Evolutionary conservation across 345 rosid species (phyloP), one percentile per base, ranked within the genome.

Genomic region (Bruguiera sexangula): DNA sequence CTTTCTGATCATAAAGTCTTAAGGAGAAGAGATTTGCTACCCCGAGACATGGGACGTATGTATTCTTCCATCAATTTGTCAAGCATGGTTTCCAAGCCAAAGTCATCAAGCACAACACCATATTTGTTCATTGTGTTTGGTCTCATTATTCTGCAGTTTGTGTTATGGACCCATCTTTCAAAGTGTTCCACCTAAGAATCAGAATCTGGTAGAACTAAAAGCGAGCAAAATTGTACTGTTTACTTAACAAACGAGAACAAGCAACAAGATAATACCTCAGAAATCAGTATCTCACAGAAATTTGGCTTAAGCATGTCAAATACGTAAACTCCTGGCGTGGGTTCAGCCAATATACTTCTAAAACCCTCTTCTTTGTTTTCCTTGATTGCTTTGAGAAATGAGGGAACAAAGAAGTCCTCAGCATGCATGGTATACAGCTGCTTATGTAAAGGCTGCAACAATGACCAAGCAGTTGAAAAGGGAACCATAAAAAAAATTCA

Each of bases 121-220:
- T 75, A 89, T 80, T 76, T 89, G 83, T 96, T 96, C 99, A 96
- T 84, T 1, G 97, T 96, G 85, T 89, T 92, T 34, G 97, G 99
- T 32, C 97, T 84, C 97, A 92, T 96, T 69, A 92, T 86, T 69
- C 85, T 74, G 86, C 84, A 82, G 73, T 77, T 86, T 69, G 87
- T 78, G 29, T 83, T 82, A 65, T 82, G 82, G 6, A 88, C 96
- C 95, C 99, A 96, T 69, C 78, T 88, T 79, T 89, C 96, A 76
- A 92, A 86, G 83, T 88, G 82, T 58, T 90, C 97, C 70, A 95
- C 97, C 98, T 90, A 80, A 75, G 77, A 73, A 78, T 76, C 69
- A 83, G 77, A 88, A 73, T 75, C 72, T 56, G 81, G 78, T 79
- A 79, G 83, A 84, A 82, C 68, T 77, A 83, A 55, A 80, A 70